These are phyloP conservation scores for Corynespora cassiicola DNA, from an alignment of 2,329 filamentous ascomycete genomes.

Conservation along the genomic window DNA sequence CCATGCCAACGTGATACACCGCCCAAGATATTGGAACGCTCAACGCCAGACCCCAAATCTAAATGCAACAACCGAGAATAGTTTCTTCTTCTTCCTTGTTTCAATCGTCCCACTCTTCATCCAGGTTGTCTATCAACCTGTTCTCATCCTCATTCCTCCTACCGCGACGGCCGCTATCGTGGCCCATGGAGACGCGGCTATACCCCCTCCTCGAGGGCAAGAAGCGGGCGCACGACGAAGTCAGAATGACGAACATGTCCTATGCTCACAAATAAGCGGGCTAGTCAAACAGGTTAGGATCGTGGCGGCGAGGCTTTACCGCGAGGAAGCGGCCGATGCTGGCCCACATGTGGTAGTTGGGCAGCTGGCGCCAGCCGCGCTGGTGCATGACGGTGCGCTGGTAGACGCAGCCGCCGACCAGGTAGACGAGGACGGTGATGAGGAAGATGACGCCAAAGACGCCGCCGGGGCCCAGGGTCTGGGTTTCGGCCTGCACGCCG, in stretches of 20 bases:
- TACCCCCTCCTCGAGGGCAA: conserved; percentile 72
- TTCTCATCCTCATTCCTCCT: conserved; percentile 81
- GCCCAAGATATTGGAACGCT: no score
- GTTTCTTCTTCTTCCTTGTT: no score
- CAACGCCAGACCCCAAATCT: conserved; percentile 5
- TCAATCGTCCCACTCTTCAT: conserved; percentile 93
- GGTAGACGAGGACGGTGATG: conserved; percentile 83
- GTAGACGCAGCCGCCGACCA: conserved; percentile 93
- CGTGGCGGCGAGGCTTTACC: conserved; percentile 57
- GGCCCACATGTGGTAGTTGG: conserved; percentile 93
- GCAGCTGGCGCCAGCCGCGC: conserved; percentile 91
- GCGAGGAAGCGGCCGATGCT: conserved; percentile 83
- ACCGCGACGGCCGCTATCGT: conserved; percentile 49
- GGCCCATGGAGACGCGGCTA: conserved; percentile 63
- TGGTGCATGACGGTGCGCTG: conserved; percentile 94
- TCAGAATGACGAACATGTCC: conserved; percentile 70
- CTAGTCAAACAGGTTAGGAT: neutral
- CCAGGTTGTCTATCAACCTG: conserved; percentile 89
- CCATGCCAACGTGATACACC: no score
- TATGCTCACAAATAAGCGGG: conserved; percentile 28
- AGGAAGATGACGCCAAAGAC: conserved; percentile 88
- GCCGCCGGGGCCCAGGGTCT: conserved; percentile 70
- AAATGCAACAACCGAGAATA: conserved; percentile 9
- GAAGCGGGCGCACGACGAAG: conserved; percentile 72
- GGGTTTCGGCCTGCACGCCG: conserved; percentile 65